Evolutionary conservation across 2,329 filamentous ascomycete species (phyloP).

Genomic region (Catunica adiposa): DNA sequence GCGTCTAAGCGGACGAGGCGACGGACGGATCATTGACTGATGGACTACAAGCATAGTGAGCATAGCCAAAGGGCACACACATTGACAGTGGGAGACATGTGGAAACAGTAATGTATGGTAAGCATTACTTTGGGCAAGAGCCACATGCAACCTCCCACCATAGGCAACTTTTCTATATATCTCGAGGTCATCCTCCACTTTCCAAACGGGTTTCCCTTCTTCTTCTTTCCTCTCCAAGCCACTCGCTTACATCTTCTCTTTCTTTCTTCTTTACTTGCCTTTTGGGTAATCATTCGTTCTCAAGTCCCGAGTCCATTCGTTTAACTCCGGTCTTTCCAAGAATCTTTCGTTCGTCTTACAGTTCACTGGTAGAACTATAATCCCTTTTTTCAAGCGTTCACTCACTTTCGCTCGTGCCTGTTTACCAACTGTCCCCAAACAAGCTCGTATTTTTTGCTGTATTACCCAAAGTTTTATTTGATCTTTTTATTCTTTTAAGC

Average conservation of each 20-base stretch:
- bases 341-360: slow-evolving; percentile 13
- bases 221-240: slow-evolving; percentile 16
- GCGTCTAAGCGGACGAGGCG: neutral
- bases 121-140: too few species aligned
- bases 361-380: slow-evolving; percentile 16
- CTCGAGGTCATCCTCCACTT: slow-evolving; percentile 1
- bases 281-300: slow-evolving; percentile 11
- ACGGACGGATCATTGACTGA: neutral
- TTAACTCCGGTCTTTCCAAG: slow-evolving; percentile 14
- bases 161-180: slow-evolving; percentile 8
- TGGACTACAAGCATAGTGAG: neutral
- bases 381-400: slow-evolving; percentile 19
- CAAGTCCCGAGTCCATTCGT: slow-evolving; percentile 12
- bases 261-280: slow-evolving; percentile 11
- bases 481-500: slow-evolving; percentile 8
- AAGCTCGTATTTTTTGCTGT: slow-evolving; percentile 16
- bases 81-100: too few species aligned
- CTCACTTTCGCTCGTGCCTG: slow-evolving; percentile 19
- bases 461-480: slow-evolving; percentile 12
- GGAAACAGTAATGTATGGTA: too few species aligned
- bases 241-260: slow-evolving; percentile 8
- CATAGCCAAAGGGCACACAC: neutral
- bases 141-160: too few species aligned
- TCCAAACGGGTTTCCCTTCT: neutral
- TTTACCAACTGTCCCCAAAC: slow-evolving; percentile 12